These are phyloP conservation scores for Megacollybia marginata DNA, from an alignment of 768 basidiomycete species.

Conservation along the genomic window DNA sequence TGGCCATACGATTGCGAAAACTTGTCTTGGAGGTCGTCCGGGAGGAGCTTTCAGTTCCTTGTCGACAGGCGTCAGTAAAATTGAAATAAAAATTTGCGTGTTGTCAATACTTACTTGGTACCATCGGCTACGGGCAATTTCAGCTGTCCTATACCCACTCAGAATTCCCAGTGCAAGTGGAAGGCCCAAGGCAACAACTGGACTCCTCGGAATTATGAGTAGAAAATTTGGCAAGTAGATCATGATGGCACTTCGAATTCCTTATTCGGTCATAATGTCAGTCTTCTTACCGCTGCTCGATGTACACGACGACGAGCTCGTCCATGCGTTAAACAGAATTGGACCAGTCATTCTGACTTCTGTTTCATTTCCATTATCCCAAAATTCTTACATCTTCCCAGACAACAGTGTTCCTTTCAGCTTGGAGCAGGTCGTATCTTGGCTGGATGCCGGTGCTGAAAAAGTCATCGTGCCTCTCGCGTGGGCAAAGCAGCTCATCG, in stretches of 20 bases:
- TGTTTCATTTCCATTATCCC: constrained; percentile 22
- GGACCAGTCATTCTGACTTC: constrained; percentile 63
- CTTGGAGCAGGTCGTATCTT: constrained; percentile 49
- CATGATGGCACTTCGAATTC: constrained; percentile 16
- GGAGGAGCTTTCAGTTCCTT: constrained; percentile 42
- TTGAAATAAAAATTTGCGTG: neutral
- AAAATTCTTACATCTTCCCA: constrained; percentile 46
- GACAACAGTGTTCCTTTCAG: constrained; percentile 39
- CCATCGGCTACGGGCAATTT: constrained; percentile 46
- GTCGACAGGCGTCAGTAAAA: constrained; percentile 11
- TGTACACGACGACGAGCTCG: constrained; percentile 36
- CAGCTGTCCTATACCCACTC: constrained; percentile 39
- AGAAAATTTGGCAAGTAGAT: constrained; percentile 41
- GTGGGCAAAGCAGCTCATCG: constrained; percentile 61
- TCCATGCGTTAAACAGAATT: constrained; percentile 61
- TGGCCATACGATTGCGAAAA: constrained; percentile 56
- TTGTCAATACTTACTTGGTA: constrained; percentile 38
- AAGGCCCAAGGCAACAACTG: constrained; percentile 50
- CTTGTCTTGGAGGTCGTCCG: constrained; percentile 40
- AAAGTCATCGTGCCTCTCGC: constrained; percentile 71
- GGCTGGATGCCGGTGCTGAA: constrained; percentile 73
- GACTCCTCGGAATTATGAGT: constrained; percentile 47
- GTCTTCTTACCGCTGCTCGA: constrained; percentile 60
- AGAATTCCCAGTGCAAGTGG: constrained; percentile 50
- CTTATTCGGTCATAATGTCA: constrained; percentile 23